Conservation (phyloP, 352 stramenopile genomes). For the Thraustochytrium sp. region DNA sequence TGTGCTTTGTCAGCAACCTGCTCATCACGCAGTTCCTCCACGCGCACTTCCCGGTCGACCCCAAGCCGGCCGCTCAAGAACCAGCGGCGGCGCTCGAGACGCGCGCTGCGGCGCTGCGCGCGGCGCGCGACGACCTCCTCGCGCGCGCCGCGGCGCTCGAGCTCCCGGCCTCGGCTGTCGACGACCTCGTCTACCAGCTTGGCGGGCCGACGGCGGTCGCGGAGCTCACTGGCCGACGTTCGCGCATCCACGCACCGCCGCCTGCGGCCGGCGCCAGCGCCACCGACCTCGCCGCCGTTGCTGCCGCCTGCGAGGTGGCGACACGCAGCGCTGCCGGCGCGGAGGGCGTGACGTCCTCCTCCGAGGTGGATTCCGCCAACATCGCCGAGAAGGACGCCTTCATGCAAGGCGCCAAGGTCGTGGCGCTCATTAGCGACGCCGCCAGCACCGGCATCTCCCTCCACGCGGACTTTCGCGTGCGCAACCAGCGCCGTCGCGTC, state of each 20-base stretch:
- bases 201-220: conserved; percentile 59
- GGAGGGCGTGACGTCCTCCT: background rate
- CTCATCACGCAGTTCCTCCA: background rate
- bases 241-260: background rate
- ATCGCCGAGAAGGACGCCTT: conserved; percentile 61
- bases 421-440: conserved; percentile 73
- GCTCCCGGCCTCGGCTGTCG: conserved; percentile 58
- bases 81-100: background rate
- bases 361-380: conserved; percentile 58
- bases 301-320: background rate
- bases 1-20: conserved; percentile 28
- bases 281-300: background rate
- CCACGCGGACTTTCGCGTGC: conserved; percentile 55
- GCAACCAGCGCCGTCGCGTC: conserved; percentile 58
- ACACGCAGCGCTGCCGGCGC: background rate
- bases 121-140: conserved; percentile 45
- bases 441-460: conserved; percentile 68
- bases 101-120: background rate
- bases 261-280: background rate
- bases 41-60: conserved; percentile 19
- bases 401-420: conserved; percentile 62
- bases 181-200: conserved; percentile 64
- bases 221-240: conserved; percentile 63
- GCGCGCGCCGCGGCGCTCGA: conserved; percentile 42
- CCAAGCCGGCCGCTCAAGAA: too few relatives aligned